phyloP scores from a whole-genome alignment of 192 early-diverging fungal genomes.

The Backusella tarrabulga region DNA sequence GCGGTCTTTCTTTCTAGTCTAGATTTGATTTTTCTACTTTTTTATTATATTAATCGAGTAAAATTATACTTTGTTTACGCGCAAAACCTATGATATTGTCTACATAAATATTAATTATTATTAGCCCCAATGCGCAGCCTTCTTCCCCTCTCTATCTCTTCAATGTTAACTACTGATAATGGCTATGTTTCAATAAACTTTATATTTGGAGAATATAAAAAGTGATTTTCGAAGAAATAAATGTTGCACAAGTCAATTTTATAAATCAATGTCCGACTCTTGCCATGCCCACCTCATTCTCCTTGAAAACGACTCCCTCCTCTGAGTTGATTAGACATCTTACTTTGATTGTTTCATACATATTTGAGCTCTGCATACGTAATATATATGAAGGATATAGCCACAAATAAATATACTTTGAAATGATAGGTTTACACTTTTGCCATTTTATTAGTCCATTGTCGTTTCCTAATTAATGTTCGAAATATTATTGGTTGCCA shows the following conservation, averaged over 20 bases:
- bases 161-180: neutral
- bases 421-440: neutral
- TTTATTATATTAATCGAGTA: neutral
- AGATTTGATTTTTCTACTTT: conserved; percentile 3
- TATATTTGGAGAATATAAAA: neutral
- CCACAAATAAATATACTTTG: neutral
- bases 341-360: neutral
- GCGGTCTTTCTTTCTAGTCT: conserved; percentile 9
- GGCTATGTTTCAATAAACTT: neutral
- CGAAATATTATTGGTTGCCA: conserved; percentile 1
- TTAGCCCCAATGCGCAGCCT: too few relatives aligned
- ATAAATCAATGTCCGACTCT: neutral
- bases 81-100: neutral
- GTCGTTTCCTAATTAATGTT: neutral
- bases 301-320: neutral
- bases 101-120: neutral
- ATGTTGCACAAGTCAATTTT: conserved; percentile 5
- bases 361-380: neutral
- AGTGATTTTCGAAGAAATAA: neutral
- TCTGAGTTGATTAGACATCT: neutral
- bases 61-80: neutral
- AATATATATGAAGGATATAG: neutral
- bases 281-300: neutral
- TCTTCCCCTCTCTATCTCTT: neutral
- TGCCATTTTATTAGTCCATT: neutral